Evolutionary conservation across 345 rosid genomes (phyloP).

Genomic region (Stellera chamaejasme): DNA sequence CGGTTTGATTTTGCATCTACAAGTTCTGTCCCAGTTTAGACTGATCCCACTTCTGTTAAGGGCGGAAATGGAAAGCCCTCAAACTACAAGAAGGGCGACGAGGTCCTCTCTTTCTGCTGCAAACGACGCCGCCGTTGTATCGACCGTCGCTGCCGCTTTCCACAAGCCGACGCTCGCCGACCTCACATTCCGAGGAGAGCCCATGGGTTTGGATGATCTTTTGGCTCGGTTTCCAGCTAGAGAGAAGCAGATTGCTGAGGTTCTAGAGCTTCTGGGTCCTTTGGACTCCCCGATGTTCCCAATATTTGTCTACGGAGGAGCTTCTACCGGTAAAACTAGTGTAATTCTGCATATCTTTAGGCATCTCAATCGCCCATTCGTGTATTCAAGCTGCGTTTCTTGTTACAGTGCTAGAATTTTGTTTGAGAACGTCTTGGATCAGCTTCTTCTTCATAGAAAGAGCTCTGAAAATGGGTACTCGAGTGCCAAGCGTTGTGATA

Average conservation of each 20-base stretch:
- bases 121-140: slow-evolving; percentile 20
- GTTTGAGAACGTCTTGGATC: slow-evolving; percentile 72
- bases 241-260: slow-evolving; percentile 43
- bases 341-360: slow-evolving; percentile 50
- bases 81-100: slow-evolving; percentile 34
- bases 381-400: slow-evolving; percentile 60
- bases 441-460: slow-evolving; percentile 55
- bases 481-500: slow-evolving; percentile 66
- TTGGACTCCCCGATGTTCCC: slow-evolving; percentile 28
- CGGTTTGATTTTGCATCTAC: too few relatives aligned
- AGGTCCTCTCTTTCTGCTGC: slow-evolving; percentile 32
- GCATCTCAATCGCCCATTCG: slow-evolving; percentile 72
- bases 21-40: too few relatives aligned
- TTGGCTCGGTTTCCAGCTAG: slow-evolving; percentile 56
- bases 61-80: slow-evolving; percentile 31
- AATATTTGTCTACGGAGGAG: background rate
- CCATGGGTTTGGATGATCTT: slow-evolving; percentile 39
- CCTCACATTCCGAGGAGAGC: slow-evolving; percentile 36
- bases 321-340: slow-evolving; percentile 83
- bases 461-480: slow-evolving; percentile 50
- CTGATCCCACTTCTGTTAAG: slow-evolving; percentile 9
- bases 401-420: slow-evolving; percentile 64
- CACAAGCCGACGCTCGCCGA: slow-evolving; percentile 38
- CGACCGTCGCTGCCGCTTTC: slow-evolving; percentile 19
- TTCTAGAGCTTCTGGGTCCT: slow-evolving; percentile 56